phyloP scores from a whole-genome alignment of 2,329 filamentous ascomycete genomes.

The Nemania diffusa region DNA sequence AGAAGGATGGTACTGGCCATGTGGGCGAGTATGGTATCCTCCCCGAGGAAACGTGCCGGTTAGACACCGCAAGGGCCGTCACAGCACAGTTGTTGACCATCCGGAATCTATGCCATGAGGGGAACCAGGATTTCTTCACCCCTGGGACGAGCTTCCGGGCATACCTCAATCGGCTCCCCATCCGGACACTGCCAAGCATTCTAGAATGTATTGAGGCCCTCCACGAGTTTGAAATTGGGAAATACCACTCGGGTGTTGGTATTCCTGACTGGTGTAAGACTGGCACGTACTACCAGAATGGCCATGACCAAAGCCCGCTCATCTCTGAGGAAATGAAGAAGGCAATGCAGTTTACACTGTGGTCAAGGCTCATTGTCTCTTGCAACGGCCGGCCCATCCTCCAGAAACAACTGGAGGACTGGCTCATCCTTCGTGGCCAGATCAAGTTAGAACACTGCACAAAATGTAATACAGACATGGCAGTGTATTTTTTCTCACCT shows the following conservation, averaged over 20 bases:
- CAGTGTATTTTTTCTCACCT: slow-evolving; percentile 34
- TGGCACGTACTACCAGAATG: background rate
- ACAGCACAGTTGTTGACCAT: slow-evolving; percentile 33
- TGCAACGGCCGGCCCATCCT: slow-evolving; percentile 33
- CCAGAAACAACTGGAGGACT: background rate
- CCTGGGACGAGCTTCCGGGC: slow-evolving; percentile 43
- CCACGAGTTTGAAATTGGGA: slow-evolving; percentile 19
- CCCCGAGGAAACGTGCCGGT: slow-evolving; percentile 34
- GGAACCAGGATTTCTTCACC: slow-evolving; percentile 40
- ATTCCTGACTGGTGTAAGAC: background rate
- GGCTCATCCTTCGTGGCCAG: background rate
- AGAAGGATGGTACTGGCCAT: slow-evolving; percentile 28
- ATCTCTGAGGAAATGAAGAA: background rate
- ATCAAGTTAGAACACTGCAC: slow-evolving; percentile 27
- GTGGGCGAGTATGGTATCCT: slow-evolving; percentile 41
- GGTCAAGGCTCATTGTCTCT: slow-evolving; percentile 39
- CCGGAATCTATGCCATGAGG: slow-evolving; percentile 28
- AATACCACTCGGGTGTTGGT: slow-evolving; percentile 2
- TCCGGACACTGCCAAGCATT: slow-evolving; percentile 36
- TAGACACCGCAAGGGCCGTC: slow-evolving; percentile 36
- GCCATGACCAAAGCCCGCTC: background rate
- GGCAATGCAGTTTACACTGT: slow-evolving; percentile 29
- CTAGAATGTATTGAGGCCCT: slow-evolving; percentile 39
- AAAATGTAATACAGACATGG: slow-evolving; percentile 28
- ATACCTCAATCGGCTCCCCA: slow-evolving; percentile 44